A percentile compares a stretch with the other conserved stretches of the same genome.
These are phyloP conservation scores for Garcia nutans DNA, from an alignment of 345 rosid species.

Conservation along the genomic window DNA sequence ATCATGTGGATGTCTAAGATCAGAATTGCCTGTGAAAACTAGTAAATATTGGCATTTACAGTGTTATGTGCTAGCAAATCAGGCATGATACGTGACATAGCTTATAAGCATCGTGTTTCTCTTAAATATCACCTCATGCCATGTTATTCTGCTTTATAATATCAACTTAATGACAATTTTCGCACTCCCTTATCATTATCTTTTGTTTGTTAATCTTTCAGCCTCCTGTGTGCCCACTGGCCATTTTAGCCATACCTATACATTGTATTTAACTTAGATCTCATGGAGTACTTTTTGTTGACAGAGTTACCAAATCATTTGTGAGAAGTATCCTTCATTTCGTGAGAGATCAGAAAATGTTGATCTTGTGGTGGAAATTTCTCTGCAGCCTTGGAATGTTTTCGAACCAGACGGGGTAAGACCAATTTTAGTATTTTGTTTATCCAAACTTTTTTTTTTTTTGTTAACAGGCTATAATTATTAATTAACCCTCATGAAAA, in stretches of 20 bases:
- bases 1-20: background rate
- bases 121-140: background rate
- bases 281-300: constrained; percentile 25
- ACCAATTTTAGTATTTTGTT: background rate
- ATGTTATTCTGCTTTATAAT: background rate
- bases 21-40: background rate
- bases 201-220: background rate
- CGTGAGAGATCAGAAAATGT: constrained; percentile 95
- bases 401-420: constrained; percentile 94
- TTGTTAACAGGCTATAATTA: background rate
- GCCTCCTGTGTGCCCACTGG: background rate
- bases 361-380: constrained; percentile 92
- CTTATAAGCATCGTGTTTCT: background rate
- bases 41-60: background rate
- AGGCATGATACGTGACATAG: background rate
- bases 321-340: constrained; percentile 90
- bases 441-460: background rate
- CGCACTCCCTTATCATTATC: background rate
- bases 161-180: background rate
- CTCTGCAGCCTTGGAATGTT: constrained; percentile 98
- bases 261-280: background rate
- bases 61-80: background rate
- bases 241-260: background rate
- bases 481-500: background rate
- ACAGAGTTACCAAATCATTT: constrained; percentile 81